Conservation (phyloP, 768 basidiomycete species). For the Melanogaster broomeanus region DNA sequence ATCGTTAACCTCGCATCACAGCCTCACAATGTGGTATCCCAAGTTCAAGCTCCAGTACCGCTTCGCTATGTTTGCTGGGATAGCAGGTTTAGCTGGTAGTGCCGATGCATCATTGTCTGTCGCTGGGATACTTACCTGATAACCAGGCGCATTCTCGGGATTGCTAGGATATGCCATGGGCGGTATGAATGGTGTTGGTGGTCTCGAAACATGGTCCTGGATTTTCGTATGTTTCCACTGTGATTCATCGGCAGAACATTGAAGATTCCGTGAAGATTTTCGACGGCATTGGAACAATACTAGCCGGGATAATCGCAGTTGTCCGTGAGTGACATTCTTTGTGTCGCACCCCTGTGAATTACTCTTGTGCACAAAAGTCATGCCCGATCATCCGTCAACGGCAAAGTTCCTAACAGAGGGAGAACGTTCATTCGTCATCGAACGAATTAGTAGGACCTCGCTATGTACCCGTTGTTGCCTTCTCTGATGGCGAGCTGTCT, state of each 20-base stretch:
- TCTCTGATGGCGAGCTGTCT: constrained; percentile 40
- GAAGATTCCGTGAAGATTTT: constrained; percentile 41
- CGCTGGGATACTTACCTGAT: neutral
- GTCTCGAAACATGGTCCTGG: constrained; percentile 64
- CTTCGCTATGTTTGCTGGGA: constrained; percentile 64
- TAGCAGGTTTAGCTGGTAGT: constrained; percentile 59
- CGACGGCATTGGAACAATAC: constrained; percentile 60
- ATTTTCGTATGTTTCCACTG: constrained; percentile 49
- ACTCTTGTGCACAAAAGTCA: constrained; percentile 34
- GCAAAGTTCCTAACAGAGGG: constrained; percentile 63
- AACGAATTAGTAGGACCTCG: constrained; percentile 51
- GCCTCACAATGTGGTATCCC: constrained; percentile 72
- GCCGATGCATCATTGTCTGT: neutral
- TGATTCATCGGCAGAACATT: neutral
- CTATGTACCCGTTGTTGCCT: neutral
- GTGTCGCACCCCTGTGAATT: neutral
- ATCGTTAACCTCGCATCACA: too few relatives aligned
- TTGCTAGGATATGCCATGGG: constrained; percentile 56
- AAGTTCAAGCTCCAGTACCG: constrained; percentile 60
- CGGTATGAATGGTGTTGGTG: constrained; percentile 48
- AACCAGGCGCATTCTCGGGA: constrained; percentile 54
- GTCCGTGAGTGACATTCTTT: too few relatives aligned
- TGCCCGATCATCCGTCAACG: constrained; percentile 61
- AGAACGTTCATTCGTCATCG: constrained; percentile 55
- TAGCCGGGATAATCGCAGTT: constrained; percentile 52